Percentiles rank a stretch among this genome's conserved stretches.
Evolutionary conservation across 2,329 filamentous ascomycete genomes (phyloP).

Genomic region (Cadophora sp.): DNA sequence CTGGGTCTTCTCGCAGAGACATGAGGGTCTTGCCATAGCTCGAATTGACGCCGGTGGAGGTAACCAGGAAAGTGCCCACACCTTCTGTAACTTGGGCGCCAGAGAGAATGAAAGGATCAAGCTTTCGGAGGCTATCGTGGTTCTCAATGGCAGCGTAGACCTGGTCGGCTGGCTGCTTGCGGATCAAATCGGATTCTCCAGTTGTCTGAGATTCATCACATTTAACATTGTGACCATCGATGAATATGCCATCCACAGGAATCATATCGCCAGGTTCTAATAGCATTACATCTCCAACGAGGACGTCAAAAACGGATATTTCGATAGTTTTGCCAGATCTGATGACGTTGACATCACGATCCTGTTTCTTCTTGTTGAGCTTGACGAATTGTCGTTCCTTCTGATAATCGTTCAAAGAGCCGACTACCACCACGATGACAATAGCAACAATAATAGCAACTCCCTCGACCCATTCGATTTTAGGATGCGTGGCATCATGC

Average conservation of each 20-base stretch:
- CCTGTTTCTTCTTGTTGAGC: slow-evolving; percentile 80
- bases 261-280: slow-evolving; percentile 77
- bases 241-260: slow-evolving; percentile 74
- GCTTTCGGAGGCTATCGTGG: slow-evolving; percentile 64
- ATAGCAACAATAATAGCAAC: slow-evolving; percentile 82
- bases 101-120: slow-evolving; percentile 83
- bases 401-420: slow-evolving; percentile 82
- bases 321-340: slow-evolving; percentile 76
- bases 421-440: slow-evolving; percentile 76
- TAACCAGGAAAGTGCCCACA: slow-evolving; percentile 77
- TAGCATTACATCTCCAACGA: slow-evolving; percentile 77
- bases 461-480: slow-evolving; percentile 82
- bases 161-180: slow-evolving; percentile 69
- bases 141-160: slow-evolving; percentile 68
- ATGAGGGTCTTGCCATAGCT: slow-evolving; percentile 81
- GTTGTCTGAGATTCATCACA: slow-evolving; percentile 80
- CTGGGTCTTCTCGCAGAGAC: slow-evolving; percentile 76
- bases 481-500: slow-evolving; percentile 52
- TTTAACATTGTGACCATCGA: slow-evolving; percentile 69
- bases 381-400: slow-evolving; percentile 84
- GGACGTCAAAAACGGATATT: slow-evolving; percentile 72
- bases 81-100: slow-evolving; percentile 80
- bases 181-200: slow-evolving; percentile 76
- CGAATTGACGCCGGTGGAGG: slow-evolving; percentile 75
- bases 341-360: slow-evolving; percentile 75